Evolutionary conservation across 257 asterid genomes (phyloP), one percentile per base, ranked within the genome.

Genomic region (Solanum bulbocastanum): DNA sequence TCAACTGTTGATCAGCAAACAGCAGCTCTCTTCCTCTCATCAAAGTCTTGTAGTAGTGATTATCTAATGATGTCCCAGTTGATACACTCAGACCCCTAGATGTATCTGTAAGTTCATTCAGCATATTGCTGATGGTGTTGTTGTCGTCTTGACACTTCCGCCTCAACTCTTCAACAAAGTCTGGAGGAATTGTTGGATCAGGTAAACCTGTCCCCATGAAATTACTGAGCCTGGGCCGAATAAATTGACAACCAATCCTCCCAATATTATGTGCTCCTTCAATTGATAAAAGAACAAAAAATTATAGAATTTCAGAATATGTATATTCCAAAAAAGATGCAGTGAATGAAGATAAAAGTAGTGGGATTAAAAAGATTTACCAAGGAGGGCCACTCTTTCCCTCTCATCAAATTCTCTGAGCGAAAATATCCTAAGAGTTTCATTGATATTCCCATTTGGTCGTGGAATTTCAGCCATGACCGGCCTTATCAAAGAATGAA

Each of bases 1-100:
- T 85, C 86, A 91, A 52, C 58, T 88, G 92, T 73, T 90, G 91
- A 83, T 91, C 93, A 25, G 91, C 86, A 18, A 86, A 87, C n/a
- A 90, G 83, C 2, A 90, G 78, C 79, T 91, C 93, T 91, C 75
- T 73, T 60, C 90, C 89, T 83, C 82, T 87, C 69, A 39, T 30
- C 85, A 89, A 68, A 42, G 42, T 87, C 78, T 79, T 65, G 36
- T 75, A 91, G 72, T 89, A 89, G 39, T 89, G 91, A 42, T 88
- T 84, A 66, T 85, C 92, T 8, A 91, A 89, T 11, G 82, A 86
- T 4, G 87, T 85, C n/a, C 40, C 58, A n/a, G 62, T 5, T 16
- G 88, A 71, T 15, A 71, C 79, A 72, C 79, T 72, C 79, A 72
- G 44, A 33, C 44, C 79, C 44, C 79, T 72, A 16, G 44, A 4